Base-by-base conservation (phyloP, 345 rosid genomes). In the Triadica sebifera region DNA sequence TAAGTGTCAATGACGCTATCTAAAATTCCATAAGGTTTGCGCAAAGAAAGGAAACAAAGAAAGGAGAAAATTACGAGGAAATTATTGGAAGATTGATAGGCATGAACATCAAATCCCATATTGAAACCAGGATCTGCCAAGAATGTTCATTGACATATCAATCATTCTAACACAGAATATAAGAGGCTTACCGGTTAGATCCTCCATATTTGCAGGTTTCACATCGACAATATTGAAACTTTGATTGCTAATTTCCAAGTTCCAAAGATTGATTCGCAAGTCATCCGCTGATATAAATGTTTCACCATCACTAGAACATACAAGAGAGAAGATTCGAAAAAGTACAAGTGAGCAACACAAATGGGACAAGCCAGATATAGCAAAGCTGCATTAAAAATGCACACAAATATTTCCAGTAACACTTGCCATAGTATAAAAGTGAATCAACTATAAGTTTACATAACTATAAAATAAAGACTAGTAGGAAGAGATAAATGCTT, bases 191-290 rank as follows among this genome's bases (percentile, higher is more conserved):
- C 99, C 99, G 64, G 99, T 91, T 77, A 95, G 80, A 80, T 93
- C 98, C 89, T 95, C 99, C 97, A 95, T 95, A 79, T 93, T 95
- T 69, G 94, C 84, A 72, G 99, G 99, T 86, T 95, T 95, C 72
- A 96, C 98, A 88, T 94, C 98, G 77, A 90, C 93, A 78, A 93
- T 93, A 77, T 95, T 95, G 78, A 95, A 93, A 86, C 97, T 95
- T 77, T 95, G 98, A 70, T 79, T 90, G 88, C 92, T 90, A 76
- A 95, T 88, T 80, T 95, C 99, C 90, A 95, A 79, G 88, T 93
- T 95, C 99, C 99, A 95, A 67, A 95, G 93, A 85, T 95, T 95
- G 78, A 95, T 88, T 71, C 99, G 91, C 74, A 95, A 87, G 82
- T 95, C 99, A 57, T 95, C 99, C 67, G 99, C 97, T 6, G 99